Evolutionary conservation across 2,329 filamentous ascomycete genomes (phyloP).

Genomic region (Fusarium sp.): DNA sequence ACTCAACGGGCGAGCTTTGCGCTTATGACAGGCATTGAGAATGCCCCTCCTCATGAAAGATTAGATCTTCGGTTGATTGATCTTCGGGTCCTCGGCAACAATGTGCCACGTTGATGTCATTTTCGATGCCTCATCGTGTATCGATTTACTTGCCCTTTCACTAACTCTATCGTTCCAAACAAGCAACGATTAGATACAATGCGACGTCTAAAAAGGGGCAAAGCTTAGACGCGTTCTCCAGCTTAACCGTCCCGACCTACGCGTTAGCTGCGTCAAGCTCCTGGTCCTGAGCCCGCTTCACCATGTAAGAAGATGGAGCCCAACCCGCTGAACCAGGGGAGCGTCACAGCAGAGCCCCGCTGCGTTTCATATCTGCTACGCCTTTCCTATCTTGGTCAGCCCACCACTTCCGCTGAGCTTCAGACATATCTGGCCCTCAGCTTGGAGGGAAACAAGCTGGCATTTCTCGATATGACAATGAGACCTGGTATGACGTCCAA

Average conservation of each 20-base stretch:
- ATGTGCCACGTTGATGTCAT: not conserved
- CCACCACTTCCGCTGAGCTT: not conserved
- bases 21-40: conserved; percentile 6
- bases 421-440: conserved; percentile 4
- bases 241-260: conserved; percentile 12
- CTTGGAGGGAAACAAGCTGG: not conserved
- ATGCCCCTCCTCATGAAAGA: conserved; percentile 8
- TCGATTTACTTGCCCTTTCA: not conserved
- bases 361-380: conserved; percentile 34
- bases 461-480: not conserved
- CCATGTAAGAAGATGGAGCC: conserved; percentile 22
- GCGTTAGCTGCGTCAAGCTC: not conserved
- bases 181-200: conserved; percentile 5
- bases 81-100: not conserved
- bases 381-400: conserved; percentile 30
- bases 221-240: conserved; percentile 17
- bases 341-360: conserved; percentile 30
- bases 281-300: conserved; percentile 1
- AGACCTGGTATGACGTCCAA: not conserved
- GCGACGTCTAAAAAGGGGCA: conserved; percentile 21
- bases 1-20: conserved; percentile 9
- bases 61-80: not conserved
- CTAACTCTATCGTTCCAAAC: not conserved
- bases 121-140: not conserved
- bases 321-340: conserved; percentile 13